Conservation (phyloP, 805 yeast genomes). For the Peterozyma toletana region DNA sequence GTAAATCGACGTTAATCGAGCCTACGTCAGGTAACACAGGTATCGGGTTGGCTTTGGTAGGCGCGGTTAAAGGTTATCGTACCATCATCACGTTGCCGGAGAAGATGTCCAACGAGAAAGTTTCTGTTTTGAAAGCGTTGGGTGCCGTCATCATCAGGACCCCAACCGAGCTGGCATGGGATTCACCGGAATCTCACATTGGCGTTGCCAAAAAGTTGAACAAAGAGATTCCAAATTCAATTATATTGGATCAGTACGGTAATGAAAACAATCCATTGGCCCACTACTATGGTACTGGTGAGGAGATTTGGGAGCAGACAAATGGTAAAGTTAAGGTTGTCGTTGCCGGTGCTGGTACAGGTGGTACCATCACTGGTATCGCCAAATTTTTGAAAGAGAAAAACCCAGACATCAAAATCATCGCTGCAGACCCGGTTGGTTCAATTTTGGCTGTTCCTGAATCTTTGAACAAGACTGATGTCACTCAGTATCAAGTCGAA, state of each 20-base stretch:
- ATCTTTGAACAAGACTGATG: slow-evolving; percentile 47
- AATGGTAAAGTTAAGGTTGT: slow-evolving; percentile 63
- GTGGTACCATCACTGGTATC: slow-evolving; percentile 86
- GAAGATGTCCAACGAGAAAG: slow-evolving; percentile 89
- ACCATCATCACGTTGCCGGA: slow-evolving; percentile 86
- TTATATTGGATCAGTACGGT: slow-evolving; percentile 77
- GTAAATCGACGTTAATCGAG: slow-evolving; percentile 67
- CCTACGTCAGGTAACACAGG: slow-evolving; percentile 93
- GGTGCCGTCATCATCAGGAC: slow-evolving; percentile 91
- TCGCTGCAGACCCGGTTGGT: slow-evolving; percentile 85
- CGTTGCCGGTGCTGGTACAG: slow-evolving; percentile 92
- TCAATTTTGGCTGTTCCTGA: slow-evolving; percentile 81
- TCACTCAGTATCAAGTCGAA: slow-evolving; percentile 67
- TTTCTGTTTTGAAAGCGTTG: slow-evolving; percentile 77
- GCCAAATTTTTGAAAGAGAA: slow-evolving; percentile 69
- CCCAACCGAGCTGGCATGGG: slow-evolving; percentile 91
- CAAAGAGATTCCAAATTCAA: slow-evolving; percentile 78
- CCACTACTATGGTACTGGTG: slow-evolving; percentile 80
- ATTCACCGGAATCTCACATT: slow-evolving; percentile 83
- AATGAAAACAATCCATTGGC: slow-evolving; percentile 78
- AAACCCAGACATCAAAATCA: slow-evolving; percentile 50
- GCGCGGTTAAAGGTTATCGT: slow-evolving; percentile 82
- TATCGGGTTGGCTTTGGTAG: slow-evolving; percentile 80
- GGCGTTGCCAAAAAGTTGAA: slow-evolving; percentile 80
- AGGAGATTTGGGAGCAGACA: slow-evolving; percentile 78